Evolutionary conservation across 1,139 yeast species (phyloP).

Genomic region (Yamadazyma diospyri): DNA sequence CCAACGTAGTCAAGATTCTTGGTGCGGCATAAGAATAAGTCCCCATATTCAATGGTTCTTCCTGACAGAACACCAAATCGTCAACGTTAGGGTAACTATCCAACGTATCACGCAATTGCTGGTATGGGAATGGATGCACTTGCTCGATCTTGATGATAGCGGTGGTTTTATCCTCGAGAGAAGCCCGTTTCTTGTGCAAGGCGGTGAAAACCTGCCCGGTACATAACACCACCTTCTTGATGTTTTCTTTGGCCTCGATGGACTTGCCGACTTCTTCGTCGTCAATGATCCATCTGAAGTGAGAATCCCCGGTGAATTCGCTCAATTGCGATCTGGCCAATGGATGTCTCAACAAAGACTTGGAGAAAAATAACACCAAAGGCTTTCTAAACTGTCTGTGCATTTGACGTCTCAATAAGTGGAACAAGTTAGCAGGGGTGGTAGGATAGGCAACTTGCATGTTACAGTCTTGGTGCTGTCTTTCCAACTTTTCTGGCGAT

Average conservation of each 20-base stretch:
- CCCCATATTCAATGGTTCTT: constrained; percentile 99
- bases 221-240: constrained; percentile 81
- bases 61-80: constrained; percentile 97
- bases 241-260: constrained; percentile 75
- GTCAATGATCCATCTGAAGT: constrained; percentile 94
- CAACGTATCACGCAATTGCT: constrained; percentile 83
- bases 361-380: constrained; percentile 82
- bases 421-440: constrained; percentile 96
- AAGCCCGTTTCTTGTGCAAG: constrained; percentile 81
- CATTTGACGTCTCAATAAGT: constrained; percentile 96
- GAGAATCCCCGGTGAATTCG: constrained; percentile 90
- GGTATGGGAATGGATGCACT: constrained; percentile 98
- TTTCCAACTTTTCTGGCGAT: constrained; percentile 76
- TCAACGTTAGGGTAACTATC: constrained; percentile 76
- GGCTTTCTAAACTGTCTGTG: constrained; percentile 99
- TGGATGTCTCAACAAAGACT: constrained; percentile 95
- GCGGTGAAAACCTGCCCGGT: constrained; percentile 96
- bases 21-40: constrained; percentile 77
- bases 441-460: constrained; percentile 98
- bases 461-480: constrained; percentile 99
- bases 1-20: constrained; percentile 72
- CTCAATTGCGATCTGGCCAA: constrained; percentile 80
- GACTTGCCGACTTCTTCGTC: constrained; percentile 79
- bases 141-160: constrained; percentile 92
- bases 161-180: constrained; percentile 71